Evolutionary conservation across 2,329 filamentous ascomycete species (phyloP).

Genomic region (Alternaria arborescens): DNA sequence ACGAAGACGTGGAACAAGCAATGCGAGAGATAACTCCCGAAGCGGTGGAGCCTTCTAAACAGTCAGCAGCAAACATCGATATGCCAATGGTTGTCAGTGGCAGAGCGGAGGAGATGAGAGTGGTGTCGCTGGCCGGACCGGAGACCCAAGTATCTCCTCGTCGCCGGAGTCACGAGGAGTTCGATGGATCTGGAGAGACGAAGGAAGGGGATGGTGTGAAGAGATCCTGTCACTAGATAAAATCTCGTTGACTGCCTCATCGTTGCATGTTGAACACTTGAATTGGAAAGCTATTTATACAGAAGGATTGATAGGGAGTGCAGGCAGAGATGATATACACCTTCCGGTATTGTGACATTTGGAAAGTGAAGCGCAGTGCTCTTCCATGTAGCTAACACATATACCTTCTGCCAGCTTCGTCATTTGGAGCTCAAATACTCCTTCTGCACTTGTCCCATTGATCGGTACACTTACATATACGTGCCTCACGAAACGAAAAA

Average conservation of each 20-base stretch:
- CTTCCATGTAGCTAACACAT: not conserved
- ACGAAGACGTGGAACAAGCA: not conserved
- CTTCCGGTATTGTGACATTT: not conserved
- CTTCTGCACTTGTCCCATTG: not conserved
- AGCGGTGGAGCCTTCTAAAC: not conserved
- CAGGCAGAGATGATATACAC: not conserved
- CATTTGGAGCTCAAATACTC: no score
- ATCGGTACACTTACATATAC: not conserved
- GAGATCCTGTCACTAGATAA: not conserved
- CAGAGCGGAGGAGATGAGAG: not conserved
- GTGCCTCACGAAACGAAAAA: not conserved
- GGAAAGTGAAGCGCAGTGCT: not conserved
- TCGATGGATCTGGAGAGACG: not conserved
- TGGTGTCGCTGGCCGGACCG: not conserved
- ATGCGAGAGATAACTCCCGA: not conserved
- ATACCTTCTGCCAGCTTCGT: not conserved
- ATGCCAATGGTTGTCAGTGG: not conserved
- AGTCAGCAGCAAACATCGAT: not conserved
- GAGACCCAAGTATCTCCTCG: not conserved
- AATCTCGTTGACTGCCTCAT: not conserved
- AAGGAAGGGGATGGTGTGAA: not conserved
- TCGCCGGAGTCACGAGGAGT: not conserved
- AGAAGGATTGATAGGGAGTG: accelerated
- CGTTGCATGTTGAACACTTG: not conserved
- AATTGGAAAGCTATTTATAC: not conserved